Evolutionary conservation across 225 moss, liverwort and hornwort species (phyloP).

Genomic region (Bryoerythrophyllum caledonicum): DNA sequence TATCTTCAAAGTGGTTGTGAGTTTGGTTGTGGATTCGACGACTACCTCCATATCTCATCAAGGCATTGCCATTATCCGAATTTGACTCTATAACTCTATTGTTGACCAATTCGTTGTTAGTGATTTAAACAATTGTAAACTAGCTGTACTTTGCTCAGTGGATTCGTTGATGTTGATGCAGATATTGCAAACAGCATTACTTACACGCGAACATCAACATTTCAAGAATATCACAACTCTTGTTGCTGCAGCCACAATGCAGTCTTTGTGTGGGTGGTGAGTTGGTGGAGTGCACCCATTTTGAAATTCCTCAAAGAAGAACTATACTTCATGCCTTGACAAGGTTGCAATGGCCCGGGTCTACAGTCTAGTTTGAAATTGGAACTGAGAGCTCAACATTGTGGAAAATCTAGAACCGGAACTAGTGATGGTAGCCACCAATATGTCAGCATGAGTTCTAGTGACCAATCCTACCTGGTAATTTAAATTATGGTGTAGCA

Average conservation of each 20-base stretch:
- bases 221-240: conserved; percentile 49
- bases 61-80: no score
- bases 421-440: no score
- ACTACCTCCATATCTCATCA: no score
- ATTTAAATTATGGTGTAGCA: no score
- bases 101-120: not conserved
- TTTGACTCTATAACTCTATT: no score
- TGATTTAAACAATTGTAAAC: not conserved
- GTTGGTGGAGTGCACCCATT: not conserved
- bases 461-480: no score
- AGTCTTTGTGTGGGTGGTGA: conserved; percentile 53
- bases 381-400: not conserved
- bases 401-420: not conserved
- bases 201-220: conserved; percentile 44
- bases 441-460: no score
- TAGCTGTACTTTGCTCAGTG: not conserved
- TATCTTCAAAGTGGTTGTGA: no score
- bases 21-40: no score
- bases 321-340: not conserved
- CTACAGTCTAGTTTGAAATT: no score
- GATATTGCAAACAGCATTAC: conserved; percentile 28
- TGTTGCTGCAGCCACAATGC: conserved; percentile 39
- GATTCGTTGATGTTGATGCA: not conserved
- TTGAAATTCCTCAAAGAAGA: not conserved
- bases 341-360: not conserved